These are phyloP conservation scores for Dactylellina haptotyla DNA, from an alignment of 2,329 filamentous ascomycete genomes.

Conservation along the genomic window DNA sequence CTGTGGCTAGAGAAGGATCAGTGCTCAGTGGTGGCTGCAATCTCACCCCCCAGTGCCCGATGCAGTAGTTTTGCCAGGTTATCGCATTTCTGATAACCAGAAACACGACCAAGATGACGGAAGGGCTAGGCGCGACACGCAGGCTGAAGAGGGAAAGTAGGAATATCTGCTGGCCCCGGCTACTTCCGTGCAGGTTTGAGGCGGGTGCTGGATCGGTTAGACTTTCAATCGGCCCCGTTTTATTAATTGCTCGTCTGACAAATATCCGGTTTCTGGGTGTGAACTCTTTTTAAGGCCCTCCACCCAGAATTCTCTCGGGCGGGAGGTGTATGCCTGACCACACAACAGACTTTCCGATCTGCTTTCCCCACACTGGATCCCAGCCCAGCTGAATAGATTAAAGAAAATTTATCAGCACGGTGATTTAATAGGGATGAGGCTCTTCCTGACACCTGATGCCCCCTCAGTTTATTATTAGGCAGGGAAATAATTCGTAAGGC, in stretches of 20 bases:
- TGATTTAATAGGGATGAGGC: conserved; percentile 32
- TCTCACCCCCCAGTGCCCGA: not conserved
- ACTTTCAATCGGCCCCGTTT: not conserved
- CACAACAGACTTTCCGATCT: not conserved
- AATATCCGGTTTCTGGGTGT: not conserved
- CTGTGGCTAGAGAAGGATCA: not conserved
- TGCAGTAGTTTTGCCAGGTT: not conserved
- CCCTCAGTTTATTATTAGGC: not conserved
- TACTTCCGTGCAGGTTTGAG: conserved; percentile 1
- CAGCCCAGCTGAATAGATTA: conserved; percentile 48
- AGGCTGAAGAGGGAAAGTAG: not conserved
- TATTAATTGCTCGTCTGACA: conserved; percentile 25
- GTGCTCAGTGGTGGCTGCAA: not conserved
- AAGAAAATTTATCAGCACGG: conserved; percentile 36
- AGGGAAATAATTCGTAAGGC: not conserved
- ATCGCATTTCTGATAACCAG: not conserved
- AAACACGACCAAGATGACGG: not conserved
- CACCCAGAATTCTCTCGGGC: not conserved
- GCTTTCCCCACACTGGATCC: conserved; percentile 8
- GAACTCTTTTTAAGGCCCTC: not conserved
- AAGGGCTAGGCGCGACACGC: not conserved
- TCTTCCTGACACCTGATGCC: not conserved
- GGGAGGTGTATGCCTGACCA: not conserved
- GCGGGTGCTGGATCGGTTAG: not conserved
- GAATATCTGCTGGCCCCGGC: not conserved